A percentile compares a stretch with the other conserved stretches of the same genome.
Conservation (phyloP, 2,329 filamentous ascomycete species). For the Neoscytalidium dimidiatum region DNA sequence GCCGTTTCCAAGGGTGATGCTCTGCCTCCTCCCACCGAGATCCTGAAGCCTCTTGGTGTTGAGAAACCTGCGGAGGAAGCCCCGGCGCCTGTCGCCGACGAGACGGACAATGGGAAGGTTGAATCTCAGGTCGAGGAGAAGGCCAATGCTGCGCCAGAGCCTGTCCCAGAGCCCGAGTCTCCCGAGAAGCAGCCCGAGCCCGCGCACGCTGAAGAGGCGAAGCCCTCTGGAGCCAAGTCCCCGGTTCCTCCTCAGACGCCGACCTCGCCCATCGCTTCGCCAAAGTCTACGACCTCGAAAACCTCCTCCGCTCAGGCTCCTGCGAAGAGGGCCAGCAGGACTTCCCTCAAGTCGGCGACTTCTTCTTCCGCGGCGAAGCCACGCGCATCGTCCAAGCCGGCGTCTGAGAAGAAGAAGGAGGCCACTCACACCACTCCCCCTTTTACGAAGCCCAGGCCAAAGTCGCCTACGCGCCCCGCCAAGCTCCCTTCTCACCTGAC, state of each 20-base stretch:
- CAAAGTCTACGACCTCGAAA: conserved; percentile 19
- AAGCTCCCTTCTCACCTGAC: conserved; percentile 68
- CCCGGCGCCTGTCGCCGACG: background rate
- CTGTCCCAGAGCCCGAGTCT: conserved; percentile 29
- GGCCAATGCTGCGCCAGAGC: conserved; percentile 32
- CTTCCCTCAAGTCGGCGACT: conserved; percentile 15
- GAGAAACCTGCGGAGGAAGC: conserved; percentile 3
- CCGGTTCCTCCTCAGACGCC: conserved; percentile 21
- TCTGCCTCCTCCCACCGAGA: conserved; percentile 35
- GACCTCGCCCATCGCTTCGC: conserved; percentile 11
- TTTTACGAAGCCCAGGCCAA: conserved; percentile 42
- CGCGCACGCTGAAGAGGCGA: background rate
- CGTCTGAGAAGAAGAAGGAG: conserved; percentile 11
- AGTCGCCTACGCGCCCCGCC: conserved; percentile 69
- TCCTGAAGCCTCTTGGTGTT: conserved; percentile 13
- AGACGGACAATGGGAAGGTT: background rate
- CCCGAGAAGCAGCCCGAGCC: conserved; percentile 25
- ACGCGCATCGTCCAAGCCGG: conserved; percentile 3
- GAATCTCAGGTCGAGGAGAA: conserved; percentile 27
- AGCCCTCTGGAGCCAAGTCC: conserved; percentile 30
- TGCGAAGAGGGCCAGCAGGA: conserved; percentile 17
- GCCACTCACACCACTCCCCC: conserved; percentile 27
- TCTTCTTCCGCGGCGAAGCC: conserved; percentile 12
- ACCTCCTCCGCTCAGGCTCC: conserved; percentile 4
- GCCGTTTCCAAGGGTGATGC: conserved; percentile 42